Base-by-base conservation (phyloP, 768 basidiomycete species). In the Hirschioporus abietinus region DNA sequence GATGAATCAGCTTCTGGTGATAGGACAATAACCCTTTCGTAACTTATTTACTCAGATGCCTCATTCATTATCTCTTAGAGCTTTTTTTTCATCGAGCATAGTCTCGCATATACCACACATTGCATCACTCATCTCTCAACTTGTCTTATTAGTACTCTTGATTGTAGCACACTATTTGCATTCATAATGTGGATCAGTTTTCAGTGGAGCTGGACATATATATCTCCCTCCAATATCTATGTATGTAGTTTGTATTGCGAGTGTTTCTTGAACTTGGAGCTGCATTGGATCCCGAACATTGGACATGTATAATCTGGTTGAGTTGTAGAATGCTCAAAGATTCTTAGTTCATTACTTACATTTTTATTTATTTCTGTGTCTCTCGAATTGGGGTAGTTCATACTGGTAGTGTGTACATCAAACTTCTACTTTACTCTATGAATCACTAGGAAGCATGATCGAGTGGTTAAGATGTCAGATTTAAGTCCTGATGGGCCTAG, bases 401-500 rank as follows among this genome's bases (percentile, higher is more conserved):
- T n/a, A n/a, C n/a, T n/a, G n/a, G n/a, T n/a, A n/a, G 30, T 30
- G 30, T 30, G 30, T 30, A 8, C 8, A 8, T 30, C 30, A 30
- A 8, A 8, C 30, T 30, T 3, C 4, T 30, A 30, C 30, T 30
- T 30, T 30, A 30, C 30, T 3, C 8, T 30, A 30, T 30, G 30
- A 3, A 30, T 8, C n/a, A n/a, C 42, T 52, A 52, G 42, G 42
- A 52, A 52, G 42, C 42, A 61, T 61, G 60, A 34, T 34, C 60
- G 60, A 61, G 60, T 61, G 60, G 60, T 61, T 61, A 61, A 61
- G 60, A 34, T 34, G 60, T 34, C 30, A 34, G 60, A 61, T 61
- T 61, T 61, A 61, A 61, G 60, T 61, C 60, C 60, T 34, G 30
- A 34, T 61, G 60, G 30, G 15, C 25, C 15, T 24, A 61, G 24